phyloP scores from a whole-genome alignment of 768 basidiomycete genomes.

The Candolleomyces eurysporus region DNA sequence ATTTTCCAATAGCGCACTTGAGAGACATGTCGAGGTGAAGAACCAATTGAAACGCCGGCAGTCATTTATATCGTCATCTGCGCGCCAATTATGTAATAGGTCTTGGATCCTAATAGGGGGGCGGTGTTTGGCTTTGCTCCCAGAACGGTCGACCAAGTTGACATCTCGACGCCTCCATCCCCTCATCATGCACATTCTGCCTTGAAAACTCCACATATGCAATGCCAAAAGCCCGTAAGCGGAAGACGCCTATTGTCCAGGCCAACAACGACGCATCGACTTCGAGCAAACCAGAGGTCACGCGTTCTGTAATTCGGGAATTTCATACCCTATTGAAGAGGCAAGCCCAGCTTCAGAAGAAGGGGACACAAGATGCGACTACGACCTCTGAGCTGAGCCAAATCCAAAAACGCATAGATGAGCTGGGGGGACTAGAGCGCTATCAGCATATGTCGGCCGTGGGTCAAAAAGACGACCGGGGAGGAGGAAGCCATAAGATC shows the following conservation, averaged over 20 bases:
- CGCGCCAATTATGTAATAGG: too few species aligned
- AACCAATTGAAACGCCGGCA: too few species aligned
- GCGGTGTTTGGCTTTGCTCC: too few species aligned
- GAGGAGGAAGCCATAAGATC: constrained; percentile 85
- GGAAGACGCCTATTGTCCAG: constrained; percentile 33
- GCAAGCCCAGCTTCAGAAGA: constrained; percentile 50
- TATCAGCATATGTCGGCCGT: constrained; percentile 84
- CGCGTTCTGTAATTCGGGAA: constrained; percentile 69
- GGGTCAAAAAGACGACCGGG: constrained; percentile 79
- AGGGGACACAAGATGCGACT: constrained; percentile 13
- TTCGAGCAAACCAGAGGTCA: constrained; percentile 57
- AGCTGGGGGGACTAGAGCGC: constrained; percentile 71
- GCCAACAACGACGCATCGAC: constrained; percentile 18
- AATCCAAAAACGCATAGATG: constrained; percentile 61
- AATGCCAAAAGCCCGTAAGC: constrained; percentile 38
- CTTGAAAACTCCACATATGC: not conserved
- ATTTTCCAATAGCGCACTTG: too few species aligned
- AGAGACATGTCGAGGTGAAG: too few species aligned
- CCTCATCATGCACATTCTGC: not conserved
- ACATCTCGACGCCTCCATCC: too few species aligned
- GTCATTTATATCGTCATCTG: too few species aligned
- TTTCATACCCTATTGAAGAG: constrained; percentile 82
- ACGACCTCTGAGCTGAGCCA: constrained; percentile 38
- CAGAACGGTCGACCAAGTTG: too few species aligned
- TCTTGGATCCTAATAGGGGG: too few species aligned